Conservation (phyloP, 1,284 basidiomycete genomes). For the Gastroboletus turbinatus region DNA sequence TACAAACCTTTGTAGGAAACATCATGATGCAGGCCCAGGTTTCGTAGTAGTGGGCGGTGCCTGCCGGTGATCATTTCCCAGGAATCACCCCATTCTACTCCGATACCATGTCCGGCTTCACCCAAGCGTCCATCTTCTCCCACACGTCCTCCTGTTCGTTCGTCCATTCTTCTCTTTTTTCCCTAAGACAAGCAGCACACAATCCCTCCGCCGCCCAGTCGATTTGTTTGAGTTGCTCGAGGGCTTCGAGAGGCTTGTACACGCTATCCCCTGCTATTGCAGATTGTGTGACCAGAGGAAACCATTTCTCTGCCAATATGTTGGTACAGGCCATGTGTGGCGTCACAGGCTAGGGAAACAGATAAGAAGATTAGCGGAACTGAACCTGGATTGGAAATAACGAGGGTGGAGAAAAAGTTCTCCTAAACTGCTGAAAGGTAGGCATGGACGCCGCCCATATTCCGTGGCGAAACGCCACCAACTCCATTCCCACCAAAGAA, state of each 20-base stretch:
- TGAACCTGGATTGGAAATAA: neutral
- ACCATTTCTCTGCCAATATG: conserved; percentile 67
- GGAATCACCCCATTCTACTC: conserved; percentile 1
- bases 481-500: neutral
- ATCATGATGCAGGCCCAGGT: neutral
- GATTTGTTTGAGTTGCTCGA: conserved; percentile 54
- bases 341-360: conserved; percentile 42
- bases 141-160: conserved; percentile 59
- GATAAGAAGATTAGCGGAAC: neutral
- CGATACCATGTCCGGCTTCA: conserved; percentile 21
- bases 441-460: neutral
- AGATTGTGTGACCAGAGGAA: conserved; percentile 61
- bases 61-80: neutral
- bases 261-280: conserved; percentile 57
- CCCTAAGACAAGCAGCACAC: conserved; percentile 54
- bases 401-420: neutral
- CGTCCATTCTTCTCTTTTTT: conserved; percentile 66
- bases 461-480: neutral
- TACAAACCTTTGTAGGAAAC: conserved; percentile 2
- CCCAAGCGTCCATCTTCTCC: conserved; percentile 61
- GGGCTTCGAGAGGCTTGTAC: conserved; percentile 65
- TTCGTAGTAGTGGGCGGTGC: neutral
- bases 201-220: conserved; percentile 59
- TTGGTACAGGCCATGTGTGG: conserved; percentile 73
- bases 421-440: neutral